Evolutionary conservation across 1,139 yeast species (phyloP).

Genomic region (Scheffersomyces quercinus): DNA sequence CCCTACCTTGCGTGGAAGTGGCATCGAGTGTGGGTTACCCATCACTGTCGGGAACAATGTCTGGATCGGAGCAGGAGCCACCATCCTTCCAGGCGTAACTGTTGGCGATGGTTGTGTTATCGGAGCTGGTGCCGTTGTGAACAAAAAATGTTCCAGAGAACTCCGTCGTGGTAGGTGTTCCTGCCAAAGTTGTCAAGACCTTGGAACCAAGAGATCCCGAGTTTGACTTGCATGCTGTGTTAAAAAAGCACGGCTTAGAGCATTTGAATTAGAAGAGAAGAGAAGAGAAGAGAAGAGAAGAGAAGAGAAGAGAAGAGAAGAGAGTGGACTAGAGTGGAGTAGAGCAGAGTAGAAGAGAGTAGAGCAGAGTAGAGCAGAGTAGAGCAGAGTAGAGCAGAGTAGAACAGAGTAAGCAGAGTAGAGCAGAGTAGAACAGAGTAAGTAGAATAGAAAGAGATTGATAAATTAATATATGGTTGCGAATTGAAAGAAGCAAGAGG

Average conservation of each 20-base stretch:
- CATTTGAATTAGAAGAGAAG: not conserved
- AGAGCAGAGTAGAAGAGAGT: not conserved
- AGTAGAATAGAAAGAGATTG: too few species aligned
- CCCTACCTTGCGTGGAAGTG: not conserved
- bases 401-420: too few species aligned
- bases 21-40: not conserved
- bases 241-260: not conserved
- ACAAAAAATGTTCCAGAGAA: not conserved
- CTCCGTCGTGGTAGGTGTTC: not conserved
- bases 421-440: too few species aligned
- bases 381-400: too few species aligned
- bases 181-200: not conserved
- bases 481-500: not conserved
- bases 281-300: not conserved
- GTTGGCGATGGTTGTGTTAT: not conserved
- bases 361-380: not conserved
- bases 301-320: not conserved
- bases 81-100: not conserved
- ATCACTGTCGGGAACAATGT: not conserved
- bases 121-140: not conserved
- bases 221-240: not conserved
- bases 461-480: not conserved
- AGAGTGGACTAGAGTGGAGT: not conserved
- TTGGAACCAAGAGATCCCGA: not conserved
- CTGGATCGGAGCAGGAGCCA: not conserved